Evolutionary conservation across 139 green algal genomes (phyloP), one percentile per base, ranked within the genome.

Genomic region (Zygnema circumcarinatum): DNA sequence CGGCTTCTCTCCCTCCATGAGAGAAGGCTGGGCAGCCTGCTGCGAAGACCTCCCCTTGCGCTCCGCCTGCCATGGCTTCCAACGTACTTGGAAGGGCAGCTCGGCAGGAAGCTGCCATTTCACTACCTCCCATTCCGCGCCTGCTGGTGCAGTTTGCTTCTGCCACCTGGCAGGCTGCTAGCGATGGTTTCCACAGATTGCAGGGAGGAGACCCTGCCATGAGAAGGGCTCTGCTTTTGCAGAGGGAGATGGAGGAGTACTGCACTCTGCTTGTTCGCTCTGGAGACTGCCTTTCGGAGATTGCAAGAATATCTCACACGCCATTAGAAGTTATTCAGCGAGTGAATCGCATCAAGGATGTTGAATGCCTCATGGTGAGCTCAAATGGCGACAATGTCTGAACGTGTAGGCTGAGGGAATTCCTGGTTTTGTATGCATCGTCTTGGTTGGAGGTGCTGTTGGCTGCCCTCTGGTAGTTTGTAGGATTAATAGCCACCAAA

Each of bases 261-360:
- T 52, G 75, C 32, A 83, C 75, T 68, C 75, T 83, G 21, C 36
- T 38, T n/a, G 38, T 62, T 2, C 2, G 32, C 3, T 2, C n/a
- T 2, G 75, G 75, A 2, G 75, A 83, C 75, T 68, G 75, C 32
- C 32, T 83, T 3, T 68, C 36, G 7, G 75, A 40, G 31, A 56
- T 83, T 22, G 75, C 75, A 33, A 16, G 75, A 2, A 83, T 83
- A 11, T 35, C 21, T 7, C 21, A 11, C n/a, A 83, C 75, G n/a
- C 75, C 75, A 22, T 16, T 83, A n/a, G 36, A 83, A 2, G 75
- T 83, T 25, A 53, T 83, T 25, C 75, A 83, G 75, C 33, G 32
- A 53, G 75, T 83, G 20, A 83, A 83, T 25, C 47, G 53, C 75
- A 53, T 83, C 75, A 56, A 56, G n/a, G 75, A 56, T 62, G 75